These are phyloP conservation scores for Arxiozyma slooffiae DNA, from an alignment of 1,139 yeast genomes.

Conservation along the genomic window DNA sequence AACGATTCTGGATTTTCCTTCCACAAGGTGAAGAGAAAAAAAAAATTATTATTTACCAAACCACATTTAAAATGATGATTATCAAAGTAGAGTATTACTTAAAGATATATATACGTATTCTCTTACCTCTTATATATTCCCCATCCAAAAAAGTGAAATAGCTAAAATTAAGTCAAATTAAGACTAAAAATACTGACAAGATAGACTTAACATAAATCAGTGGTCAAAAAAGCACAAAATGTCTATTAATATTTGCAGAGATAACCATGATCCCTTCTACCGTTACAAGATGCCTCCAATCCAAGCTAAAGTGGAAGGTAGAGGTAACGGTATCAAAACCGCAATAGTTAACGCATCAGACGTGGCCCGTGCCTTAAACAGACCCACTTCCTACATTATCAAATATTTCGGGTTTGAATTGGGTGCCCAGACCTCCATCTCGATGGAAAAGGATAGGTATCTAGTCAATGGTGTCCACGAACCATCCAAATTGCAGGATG, in stretches of 20 bases:
- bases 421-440: constrained; percentile 88
- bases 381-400: constrained; percentile 86
- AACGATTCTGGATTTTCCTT: too few species aligned
- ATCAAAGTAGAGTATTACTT: too few species aligned
- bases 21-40: too few species aligned
- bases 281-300: constrained; percentile 98
- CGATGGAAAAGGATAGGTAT: constrained; percentile 74
- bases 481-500: constrained; percentile 81
- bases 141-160: too few species aligned
- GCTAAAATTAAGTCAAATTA: too few species aligned
- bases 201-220: neutral
- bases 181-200: neutral
- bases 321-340: constrained; percentile 98
- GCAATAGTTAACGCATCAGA: constrained; percentile 84
- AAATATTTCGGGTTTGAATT: constrained; percentile 93
- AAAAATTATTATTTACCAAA: too few species aligned
- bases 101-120: too few species aligned
- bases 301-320: constrained; percentile 95
- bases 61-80: too few species aligned
- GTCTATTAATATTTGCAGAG: constrained; percentile 96
- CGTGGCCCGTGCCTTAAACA: constrained; percentile 86
- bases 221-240: constrained; percentile 32
- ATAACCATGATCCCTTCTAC: constrained; percentile 94
- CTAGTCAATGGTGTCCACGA: constrained; percentile 95
- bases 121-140: too few species aligned